A percentile compares a stretch with the other conserved stretches of the same genome.
Evolutionary conservation across 192 early-diverging fungal species (phyloP).

Genomic region (Ramicandelaber brevisporus): DNA sequence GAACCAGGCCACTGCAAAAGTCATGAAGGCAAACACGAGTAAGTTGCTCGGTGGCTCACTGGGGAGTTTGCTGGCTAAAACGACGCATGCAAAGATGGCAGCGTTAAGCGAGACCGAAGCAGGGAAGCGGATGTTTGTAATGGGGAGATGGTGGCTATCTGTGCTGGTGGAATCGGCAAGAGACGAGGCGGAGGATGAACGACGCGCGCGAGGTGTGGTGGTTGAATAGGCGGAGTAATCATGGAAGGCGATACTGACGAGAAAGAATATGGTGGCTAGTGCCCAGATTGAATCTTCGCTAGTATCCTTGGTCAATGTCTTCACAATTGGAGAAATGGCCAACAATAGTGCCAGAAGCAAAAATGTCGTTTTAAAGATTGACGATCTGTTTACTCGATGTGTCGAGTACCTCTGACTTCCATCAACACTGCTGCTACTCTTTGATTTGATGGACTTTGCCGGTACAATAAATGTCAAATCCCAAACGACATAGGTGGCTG

Average conservation of each 20-base stretch:
- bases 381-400: too few relatives aligned
- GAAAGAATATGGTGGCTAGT: conserved; percentile 52
- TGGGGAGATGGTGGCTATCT: too few relatives aligned
- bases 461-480: too few relatives aligned
- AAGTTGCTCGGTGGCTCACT: too few relatives aligned
- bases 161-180: too few relatives aligned
- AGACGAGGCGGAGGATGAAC: too few relatives aligned
- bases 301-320: conserved; percentile 71
- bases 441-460: too few relatives aligned
- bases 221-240: conserved; percentile 45
- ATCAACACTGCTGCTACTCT: too few relatives aligned
- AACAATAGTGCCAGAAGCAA: too few relatives aligned
- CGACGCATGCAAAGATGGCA: conserved; percentile 77
- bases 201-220: too few relatives aligned
- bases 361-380: too few relatives aligned
- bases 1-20: conserved; percentile 77
- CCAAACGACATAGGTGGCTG: conserved; percentile 45
- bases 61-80: conserved; percentile 64
- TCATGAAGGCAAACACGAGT: conserved; percentile 70
- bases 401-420: too few relatives aligned
- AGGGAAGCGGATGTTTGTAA: conserved; percentile 37
- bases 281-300: conserved; percentile 90
- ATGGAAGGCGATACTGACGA: conserved; percentile 72
- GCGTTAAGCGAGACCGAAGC: conserved; percentile 94
- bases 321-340: conserved; percentile 70